phyloP scores from a whole-genome alignment of 1,139 yeast species.

The Candida tunisiensis region DNA sequence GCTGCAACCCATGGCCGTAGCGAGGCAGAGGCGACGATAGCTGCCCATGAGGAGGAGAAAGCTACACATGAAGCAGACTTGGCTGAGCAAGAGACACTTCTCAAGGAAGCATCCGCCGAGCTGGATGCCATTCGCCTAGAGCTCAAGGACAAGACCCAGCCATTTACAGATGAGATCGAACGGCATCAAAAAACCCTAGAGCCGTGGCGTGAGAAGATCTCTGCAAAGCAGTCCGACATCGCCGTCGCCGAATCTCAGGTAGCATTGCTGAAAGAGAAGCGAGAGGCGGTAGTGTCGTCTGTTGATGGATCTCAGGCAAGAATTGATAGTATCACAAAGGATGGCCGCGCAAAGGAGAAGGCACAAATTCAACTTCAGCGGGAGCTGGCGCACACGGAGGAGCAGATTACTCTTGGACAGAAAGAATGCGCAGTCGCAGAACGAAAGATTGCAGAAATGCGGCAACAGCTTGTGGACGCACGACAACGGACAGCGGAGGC shows the following conservation, averaged over 20 bases:
- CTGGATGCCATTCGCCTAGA: constrained; percentile 49
- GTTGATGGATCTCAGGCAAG: constrained; percentile 30
- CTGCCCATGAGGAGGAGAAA: constrained; percentile 28
- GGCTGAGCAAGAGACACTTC: constrained; percentile 26
- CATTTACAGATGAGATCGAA: constrained; percentile 46
- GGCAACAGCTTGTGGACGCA: constrained; percentile 32
- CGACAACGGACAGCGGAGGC: constrained; percentile 59
- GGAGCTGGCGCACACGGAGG: constrained; percentile 30
- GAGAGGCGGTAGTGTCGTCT: constrained; percentile 27
- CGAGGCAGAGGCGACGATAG: constrained; percentile 31
- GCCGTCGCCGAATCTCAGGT: constrained; percentile 50
- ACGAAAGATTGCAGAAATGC: constrained; percentile 32
- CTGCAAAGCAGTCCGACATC: constrained; percentile 47
- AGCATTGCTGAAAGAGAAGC: constrained; percentile 37
- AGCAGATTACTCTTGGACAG: constrained; percentile 42
- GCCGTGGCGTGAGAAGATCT: constrained; percentile 69
- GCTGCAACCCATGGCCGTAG: constrained; percentile 22
- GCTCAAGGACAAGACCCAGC: constrained; percentile 58
- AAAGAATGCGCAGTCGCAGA: constrained; percentile 37
- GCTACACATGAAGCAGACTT: constrained; percentile 20
- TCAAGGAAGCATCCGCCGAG: constrained; percentile 35
- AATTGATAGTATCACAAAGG: constrained; percentile 30
- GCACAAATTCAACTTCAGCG: constrained; percentile 25
- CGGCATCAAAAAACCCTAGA: constrained; percentile 47
- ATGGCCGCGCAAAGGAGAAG: constrained; percentile 35